Evolutionary conservation across 2,329 filamentous ascomycete genomes (phyloP).

Genomic region (Penicillium sp.): DNA sequence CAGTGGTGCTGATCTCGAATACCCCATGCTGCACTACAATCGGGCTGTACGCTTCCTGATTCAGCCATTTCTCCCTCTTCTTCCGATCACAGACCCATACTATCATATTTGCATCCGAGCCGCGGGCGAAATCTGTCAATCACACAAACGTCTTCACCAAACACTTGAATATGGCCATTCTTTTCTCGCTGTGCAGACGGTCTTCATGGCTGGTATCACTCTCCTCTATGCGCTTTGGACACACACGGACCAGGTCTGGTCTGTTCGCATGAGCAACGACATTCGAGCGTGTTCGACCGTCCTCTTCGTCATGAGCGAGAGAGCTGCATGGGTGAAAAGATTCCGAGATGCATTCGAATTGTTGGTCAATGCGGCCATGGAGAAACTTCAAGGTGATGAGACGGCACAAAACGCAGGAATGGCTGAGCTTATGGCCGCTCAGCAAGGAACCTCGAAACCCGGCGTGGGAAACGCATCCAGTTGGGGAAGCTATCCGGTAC

Average conservation of each 20-base stretch:
- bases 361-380: constrained; percentile 44
- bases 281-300: constrained; percentile 46
- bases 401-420: constrained; percentile 31
- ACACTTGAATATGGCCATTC: constrained; percentile 37
- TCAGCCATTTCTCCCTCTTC: constrained; percentile 46
- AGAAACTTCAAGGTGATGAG: constrained; percentile 39
- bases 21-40: constrained; percentile 47
- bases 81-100: constrained; percentile 43
- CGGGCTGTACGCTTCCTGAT: constrained; percentile 46
- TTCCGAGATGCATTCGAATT: constrained; percentile 46
- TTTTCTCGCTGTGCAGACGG: constrained; percentile 35
- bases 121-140: constrained; percentile 34
- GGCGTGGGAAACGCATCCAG: no score
- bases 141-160: constrained; percentile 34
- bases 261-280: constrained; percentile 45
- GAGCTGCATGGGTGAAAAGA: constrained; percentile 44
- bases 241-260: constrained; percentile 43
- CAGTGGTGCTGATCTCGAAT: constrained; percentile 39
- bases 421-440: constrained; percentile 38
- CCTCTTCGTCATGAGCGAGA: constrained; percentile 47
- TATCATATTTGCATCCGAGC: constrained; percentile 39
- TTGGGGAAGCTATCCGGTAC: no score
- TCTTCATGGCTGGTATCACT: constrained; percentile 36
- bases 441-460: constrained; percentile 14
- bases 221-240: constrained; percentile 37